Conservation (phyloP, 208 protist genomes). For the Phytomonas francai region DNA sequence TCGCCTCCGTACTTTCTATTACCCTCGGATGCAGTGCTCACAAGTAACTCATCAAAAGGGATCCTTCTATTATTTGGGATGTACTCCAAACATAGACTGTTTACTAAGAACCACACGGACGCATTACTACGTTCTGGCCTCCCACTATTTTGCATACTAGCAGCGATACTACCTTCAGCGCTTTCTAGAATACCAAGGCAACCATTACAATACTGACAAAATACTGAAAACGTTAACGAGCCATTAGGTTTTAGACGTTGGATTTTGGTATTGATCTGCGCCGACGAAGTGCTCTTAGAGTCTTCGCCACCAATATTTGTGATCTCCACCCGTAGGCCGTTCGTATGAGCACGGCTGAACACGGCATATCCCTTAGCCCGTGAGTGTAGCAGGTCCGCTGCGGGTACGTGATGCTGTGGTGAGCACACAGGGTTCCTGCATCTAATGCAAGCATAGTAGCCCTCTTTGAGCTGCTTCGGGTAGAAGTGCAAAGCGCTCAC, state of each 20-base stretch:
- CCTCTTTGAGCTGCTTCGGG: conserved; percentile 18
- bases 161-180: not conserved
- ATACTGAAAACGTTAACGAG: not conserved
- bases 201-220: conserved; percentile 46
- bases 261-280: not conserved
- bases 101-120: conserved; percentile 31
- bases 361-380: conserved; percentile 42
- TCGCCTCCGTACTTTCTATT: not conserved
- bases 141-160: not conserved
- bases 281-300: not conserved
- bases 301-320: not conserved
- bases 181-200: conserved; percentile 46
- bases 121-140: not conserved
- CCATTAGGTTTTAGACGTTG: not conserved
- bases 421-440: conserved; percentile 50
- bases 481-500: conserved; percentile 23
- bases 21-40: not conserved
- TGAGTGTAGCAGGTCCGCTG: conserved; percentile 4
- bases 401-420: conserved; percentile 43
- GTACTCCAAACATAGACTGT: conserved; percentile 57
- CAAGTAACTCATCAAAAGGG: conserved; percentile 16
- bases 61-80: conserved; percentile 18
- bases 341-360: conserved; percentile 33
- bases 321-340: conserved; percentile 36
- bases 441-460: conserved; percentile 74